Evolutionary conservation across 139 green algal genomes (phyloP), one percentile per base, ranked within the genome.

Genomic region (Volvox reticuliferus): DNA sequence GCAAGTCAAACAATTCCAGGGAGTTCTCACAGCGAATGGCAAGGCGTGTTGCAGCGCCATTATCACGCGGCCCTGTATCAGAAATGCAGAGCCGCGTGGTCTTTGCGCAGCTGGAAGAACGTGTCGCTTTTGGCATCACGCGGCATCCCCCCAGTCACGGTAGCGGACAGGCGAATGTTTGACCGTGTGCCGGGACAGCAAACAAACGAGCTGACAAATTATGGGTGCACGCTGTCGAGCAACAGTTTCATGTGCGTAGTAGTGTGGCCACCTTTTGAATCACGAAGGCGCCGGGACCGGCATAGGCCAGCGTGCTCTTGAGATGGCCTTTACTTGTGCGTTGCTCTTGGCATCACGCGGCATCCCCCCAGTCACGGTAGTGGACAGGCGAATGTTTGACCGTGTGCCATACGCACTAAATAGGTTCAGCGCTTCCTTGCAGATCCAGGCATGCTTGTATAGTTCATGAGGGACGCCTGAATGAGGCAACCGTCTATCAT

Each of bases 341-440:
- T 81, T 18, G 33, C 24, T 89, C 0, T 89, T 2, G 68, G 84
- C 84, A 50, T 30, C 68, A 81, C 84, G 84, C 68, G 84, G 68
- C 69, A 89, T 89, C 68, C 84, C 83, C 83, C 83, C 83, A 88
- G 83, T 89, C 84, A 89, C 84, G 26, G 68, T n/a, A 62, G 22
- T 32, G 83, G 83, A 88, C 83, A 88, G 83, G 83, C 83, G 83
- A 88, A 88, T 88, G 83, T 88, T 88, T 88, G 83, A 89, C 84
- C 84, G 84, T 89, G 84, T 82, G 84, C 65, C 65, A 30, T 73
- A 28, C 65, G 44, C 44, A 55, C 44, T 9, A 9, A 55, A 9
- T 14, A 55, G 44, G 44, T 55, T 55, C 9, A 36, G 24, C 6
- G 35, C 35, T 18, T 37, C 28, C n/a, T n/a, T n/a, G n/a, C n/a